These are phyloP conservation scores for Simmondsia chinensis DNA, from an alignment of 148 eudicot genomes.

Conservation along the genomic window DNA sequence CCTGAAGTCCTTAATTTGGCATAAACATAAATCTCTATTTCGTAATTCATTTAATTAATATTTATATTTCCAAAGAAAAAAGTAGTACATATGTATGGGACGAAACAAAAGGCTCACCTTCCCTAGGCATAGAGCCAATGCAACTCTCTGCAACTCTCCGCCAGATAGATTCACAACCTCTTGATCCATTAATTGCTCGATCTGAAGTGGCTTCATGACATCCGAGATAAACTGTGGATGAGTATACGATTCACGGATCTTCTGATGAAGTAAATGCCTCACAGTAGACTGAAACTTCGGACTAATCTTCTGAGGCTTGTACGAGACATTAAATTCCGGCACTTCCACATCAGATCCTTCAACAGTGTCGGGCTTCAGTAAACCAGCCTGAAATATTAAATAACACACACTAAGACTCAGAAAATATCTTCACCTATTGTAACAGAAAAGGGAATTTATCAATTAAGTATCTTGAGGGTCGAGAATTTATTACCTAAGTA, in stretches of 20 bases:
- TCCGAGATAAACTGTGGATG: slow-evolving; percentile 90
- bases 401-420: not conserved
- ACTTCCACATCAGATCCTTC: slow-evolving; percentile 75
- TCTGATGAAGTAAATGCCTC: slow-evolving; percentile 60
- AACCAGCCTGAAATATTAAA: slow-evolving; percentile 64
- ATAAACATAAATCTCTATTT: no score
- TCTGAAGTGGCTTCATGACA: slow-evolving; percentile 93
- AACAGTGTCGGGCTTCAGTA: slow-evolving; percentile 67
- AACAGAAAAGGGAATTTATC: no score
- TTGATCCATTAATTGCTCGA: slow-evolving; percentile 95
- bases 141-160: slow-evolving; percentile 97
- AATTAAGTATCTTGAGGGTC: no score
- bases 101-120: slow-evolving; percentile 40
- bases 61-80: no score
- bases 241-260: slow-evolving; percentile 73
- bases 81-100: not conserved
- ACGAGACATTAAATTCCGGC: slow-evolving; percentile 86
- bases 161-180: slow-evolving; percentile 93
- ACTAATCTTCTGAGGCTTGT: slow-evolving; percentile 95
- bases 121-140: slow-evolving; percentile 79
- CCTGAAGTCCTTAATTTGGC: no score
- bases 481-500: no score
- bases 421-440: no score
- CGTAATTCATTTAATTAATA: no score
- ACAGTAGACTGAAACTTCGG: slow-evolving; percentile 63